A percentile compares a stretch with the other conserved stretches of the same genome.
Evolutionary conservation across 1,284 basidiomycete genomes (phyloP).

Genomic region (Sphagnurus paluster): DNA sequence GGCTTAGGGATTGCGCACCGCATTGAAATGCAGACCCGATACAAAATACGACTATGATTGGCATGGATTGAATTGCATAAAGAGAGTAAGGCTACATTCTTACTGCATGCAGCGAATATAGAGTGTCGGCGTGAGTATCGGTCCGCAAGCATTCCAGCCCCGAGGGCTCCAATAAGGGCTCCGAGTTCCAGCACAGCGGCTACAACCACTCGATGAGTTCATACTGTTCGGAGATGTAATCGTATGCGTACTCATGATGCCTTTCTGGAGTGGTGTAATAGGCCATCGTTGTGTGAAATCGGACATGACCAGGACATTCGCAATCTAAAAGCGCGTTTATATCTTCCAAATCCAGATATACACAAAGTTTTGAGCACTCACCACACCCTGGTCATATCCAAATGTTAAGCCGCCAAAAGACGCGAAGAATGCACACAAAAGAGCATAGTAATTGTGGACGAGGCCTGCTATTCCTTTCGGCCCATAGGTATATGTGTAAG

Average conservation of each 20-base stretch:
- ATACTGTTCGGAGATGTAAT: background rate
- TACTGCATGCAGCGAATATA: constrained; percentile 68
- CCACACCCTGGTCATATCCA: constrained; percentile 75
- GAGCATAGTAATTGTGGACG: constrained; percentile 59
- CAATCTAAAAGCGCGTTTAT: constrained; percentile 45
- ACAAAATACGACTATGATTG: constrained; percentile 62
- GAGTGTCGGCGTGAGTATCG: constrained; percentile 63
- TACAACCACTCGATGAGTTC: constrained; percentile 25
- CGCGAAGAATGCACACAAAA: constrained; percentile 68
- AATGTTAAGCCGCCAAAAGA: constrained; percentile 80
- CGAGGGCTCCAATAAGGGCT: constrained; percentile 68
- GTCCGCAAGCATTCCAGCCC: constrained; percentile 68
- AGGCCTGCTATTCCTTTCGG: constrained; percentile 63
- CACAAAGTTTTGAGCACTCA: constrained; percentile 22
- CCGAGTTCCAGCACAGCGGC: constrained; percentile 79
- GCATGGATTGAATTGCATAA: background rate
- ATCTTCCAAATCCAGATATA: background rate
- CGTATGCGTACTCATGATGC: constrained; percentile 59
- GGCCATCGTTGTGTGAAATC: constrained; percentile 69
- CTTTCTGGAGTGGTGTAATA: constrained; percentile 69
- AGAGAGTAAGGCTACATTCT: constrained; percentile 19
- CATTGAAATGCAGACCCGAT: constrained; percentile 72
- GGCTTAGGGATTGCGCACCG: constrained; percentile 51
- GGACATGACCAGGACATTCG: constrained; percentile 82
- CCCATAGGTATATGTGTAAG: constrained; percentile 69